Conservation (phyloP, 352 stramenopile genomes). For the Pythium plurisporium region DNA sequence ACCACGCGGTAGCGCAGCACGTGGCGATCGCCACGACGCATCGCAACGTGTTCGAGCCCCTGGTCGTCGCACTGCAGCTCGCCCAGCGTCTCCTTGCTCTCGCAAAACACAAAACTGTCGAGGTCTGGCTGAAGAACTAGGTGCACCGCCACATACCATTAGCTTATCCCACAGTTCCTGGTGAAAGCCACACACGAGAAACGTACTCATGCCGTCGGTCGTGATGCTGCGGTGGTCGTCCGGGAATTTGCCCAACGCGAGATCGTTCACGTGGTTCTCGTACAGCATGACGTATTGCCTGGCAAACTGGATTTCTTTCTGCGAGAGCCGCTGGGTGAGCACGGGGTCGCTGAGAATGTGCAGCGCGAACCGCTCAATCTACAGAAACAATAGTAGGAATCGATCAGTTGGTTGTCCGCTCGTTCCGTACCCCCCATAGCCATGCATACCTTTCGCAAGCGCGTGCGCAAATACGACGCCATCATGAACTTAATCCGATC, state of each 20-base stretch:
- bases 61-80: constrained; percentile 72
- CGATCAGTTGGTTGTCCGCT: not conserved
- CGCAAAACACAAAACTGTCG: constrained; percentile 80
- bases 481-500: constrained; percentile 83
- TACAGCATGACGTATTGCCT: constrained; percentile 66
- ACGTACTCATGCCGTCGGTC: constrained; percentile 65
- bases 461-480: constrained; percentile 73
- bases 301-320: constrained; percentile 70
- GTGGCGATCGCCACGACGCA: constrained; percentile 58
- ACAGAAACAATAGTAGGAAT: not conserved
- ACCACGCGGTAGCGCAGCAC: constrained; percentile 70
- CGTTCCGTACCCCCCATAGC: not conserved
- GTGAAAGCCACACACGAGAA: no score
- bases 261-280: constrained; percentile 69
- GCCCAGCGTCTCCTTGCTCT: constrained; percentile 50
- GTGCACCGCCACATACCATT: no score
- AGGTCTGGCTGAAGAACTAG: constrained; percentile 67
- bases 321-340: constrained; percentile 52
- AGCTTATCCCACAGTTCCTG: no score
- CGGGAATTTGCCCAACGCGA: constrained; percentile 58
- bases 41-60: constrained; percentile 54
- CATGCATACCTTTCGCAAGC: constrained; percentile 52
- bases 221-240: constrained; percentile 55
- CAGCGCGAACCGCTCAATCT: constrained; percentile 77
- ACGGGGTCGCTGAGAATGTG: constrained; percentile 48